Conservation (phyloP, 306 rosid species). For the Quercus cerris region DNA sequence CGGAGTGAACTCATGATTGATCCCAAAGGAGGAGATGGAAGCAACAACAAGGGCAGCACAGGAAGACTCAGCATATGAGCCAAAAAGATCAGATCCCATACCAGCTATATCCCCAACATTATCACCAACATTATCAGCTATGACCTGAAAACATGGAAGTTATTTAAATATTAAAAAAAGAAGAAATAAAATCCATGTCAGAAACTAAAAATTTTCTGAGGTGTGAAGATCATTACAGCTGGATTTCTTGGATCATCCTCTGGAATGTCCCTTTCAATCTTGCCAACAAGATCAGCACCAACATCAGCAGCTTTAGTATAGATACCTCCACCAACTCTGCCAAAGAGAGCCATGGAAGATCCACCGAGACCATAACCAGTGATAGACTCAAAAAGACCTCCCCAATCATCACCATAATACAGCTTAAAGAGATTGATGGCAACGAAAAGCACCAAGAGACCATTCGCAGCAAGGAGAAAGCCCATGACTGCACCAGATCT, state of each 20-base stretch:
- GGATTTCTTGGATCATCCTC: conserved; percentile 99
- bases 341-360: conserved; percentile 97
- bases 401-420: conserved; percentile 96
- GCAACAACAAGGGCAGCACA: conserved; percentile 99
- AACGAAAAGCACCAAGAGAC: conserved; percentile 85
- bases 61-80: conserved; percentile 96
- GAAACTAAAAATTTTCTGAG: not conserved
- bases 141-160: conserved; percentile 53
- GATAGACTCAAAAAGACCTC: conserved; percentile 93
- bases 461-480: conserved; percentile 90
- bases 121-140: conserved; percentile 96
- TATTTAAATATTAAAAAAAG: not conserved
- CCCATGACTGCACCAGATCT: conserved; percentile 99
- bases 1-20: conserved; percentile 77
- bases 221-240: conserved; percentile 56
- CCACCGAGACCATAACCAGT: conserved; percentile 99
- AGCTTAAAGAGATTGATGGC: conserved; percentile 70
- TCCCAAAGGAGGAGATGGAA: conserved; percentile 93
- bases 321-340: conserved; percentile 99
- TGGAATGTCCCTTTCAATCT: conserved; percentile 89
- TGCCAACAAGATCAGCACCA: conserved; percentile 98
- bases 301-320: conserved; percentile 99
- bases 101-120: conserved; percentile 99
- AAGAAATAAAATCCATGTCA: not conserved
- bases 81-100: conserved; percentile 97